phyloP scores from a whole-genome alignment of 768 basidiomycete species.

The Amanita pallidorosea region DNA sequence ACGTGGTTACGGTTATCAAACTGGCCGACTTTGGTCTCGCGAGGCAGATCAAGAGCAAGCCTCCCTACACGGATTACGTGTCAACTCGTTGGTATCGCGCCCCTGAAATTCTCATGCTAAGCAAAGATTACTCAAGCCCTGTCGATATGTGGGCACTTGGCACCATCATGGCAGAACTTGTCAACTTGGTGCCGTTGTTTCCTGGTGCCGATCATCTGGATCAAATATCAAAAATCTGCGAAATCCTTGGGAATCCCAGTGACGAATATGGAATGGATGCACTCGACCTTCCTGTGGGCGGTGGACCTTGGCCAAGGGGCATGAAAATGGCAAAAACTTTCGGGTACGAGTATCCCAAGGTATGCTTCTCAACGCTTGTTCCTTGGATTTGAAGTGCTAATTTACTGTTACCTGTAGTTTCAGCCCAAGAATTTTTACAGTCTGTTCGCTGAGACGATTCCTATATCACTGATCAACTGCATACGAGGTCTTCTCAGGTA shows the following conservation, averaged over 20 bases:
- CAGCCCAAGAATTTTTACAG: constrained; percentile 56
- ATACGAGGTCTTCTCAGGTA: constrained; percentile 89
- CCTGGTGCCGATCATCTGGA: constrained; percentile 90
- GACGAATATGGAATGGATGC: constrained; percentile 73
- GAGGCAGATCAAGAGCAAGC: constrained; percentile 73
- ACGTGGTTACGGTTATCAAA: constrained; percentile 95
- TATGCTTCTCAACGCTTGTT: constrained; percentile 23
- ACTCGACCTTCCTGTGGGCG: constrained; percentile 62
- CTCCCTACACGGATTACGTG: constrained; percentile 98
- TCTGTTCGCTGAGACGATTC: constrained; percentile 72
- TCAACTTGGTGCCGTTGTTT: constrained; percentile 92
- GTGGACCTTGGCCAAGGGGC: constrained; percentile 81
- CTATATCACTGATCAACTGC: constrained; percentile 77
- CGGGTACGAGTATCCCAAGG: constrained; percentile 87
- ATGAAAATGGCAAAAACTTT: constrained; percentile 78
- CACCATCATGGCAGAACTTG: constrained; percentile 94
- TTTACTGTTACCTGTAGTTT: constrained; percentile 26
- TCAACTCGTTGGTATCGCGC: constrained; percentile 99
- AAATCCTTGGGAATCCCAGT: constrained; percentile 87
- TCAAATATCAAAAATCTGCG: constrained; percentile 84
- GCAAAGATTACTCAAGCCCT: constrained; percentile 89
- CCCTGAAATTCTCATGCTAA: constrained; percentile 88
- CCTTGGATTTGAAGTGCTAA: background rate
- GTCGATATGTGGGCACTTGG: constrained; percentile 99
- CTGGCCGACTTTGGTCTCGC: constrained; percentile 98